A percentile compares a stretch with the other conserved stretches of the same genome.
These are phyloP conservation scores for Vanilla planifolia DNA, from an alignment of 106 monocot genomes.

Conservation along the genomic window DNA sequence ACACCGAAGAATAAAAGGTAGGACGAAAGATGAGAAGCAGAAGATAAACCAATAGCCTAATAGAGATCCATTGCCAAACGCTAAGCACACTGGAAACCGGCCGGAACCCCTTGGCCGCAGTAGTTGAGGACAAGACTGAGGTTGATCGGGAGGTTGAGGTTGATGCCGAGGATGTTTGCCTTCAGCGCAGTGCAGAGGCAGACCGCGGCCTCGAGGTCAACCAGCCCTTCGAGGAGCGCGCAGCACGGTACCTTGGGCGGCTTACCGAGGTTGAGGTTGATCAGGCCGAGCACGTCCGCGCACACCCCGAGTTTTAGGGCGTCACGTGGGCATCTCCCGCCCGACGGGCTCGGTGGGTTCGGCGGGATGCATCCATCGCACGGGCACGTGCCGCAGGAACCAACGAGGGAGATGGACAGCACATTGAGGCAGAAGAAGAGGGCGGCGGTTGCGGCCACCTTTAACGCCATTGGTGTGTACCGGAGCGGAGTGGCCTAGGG, in stretches of 20 bases:
- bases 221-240: constrained; percentile 12
- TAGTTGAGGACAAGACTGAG: constrained; percentile 19
- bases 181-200: constrained; percentile 16
- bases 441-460: no score
- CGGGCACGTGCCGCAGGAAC: no score
- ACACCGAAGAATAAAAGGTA: no score
- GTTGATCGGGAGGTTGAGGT: constrained; percentile 12
- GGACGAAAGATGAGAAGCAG: no score
- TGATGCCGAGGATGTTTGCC: constrained; percentile 15
- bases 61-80: no score
- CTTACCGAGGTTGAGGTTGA: constrained; percentile 4
- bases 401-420: no score
- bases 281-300: constrained; percentile 16
- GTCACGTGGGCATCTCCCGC: constrained; percentile 4
- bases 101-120: constrained; percentile 13
- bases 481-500: no score
- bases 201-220: constrained; percentile 15
- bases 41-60: no score
- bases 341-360: not conserved
- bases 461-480: no score
- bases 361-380: no score
- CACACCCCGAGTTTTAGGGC: constrained; percentile 13
- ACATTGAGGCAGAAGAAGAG: no score
- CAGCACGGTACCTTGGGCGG: constrained; percentile 21
- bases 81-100: constrained; percentile 18